A percentile compares a stretch with the other conserved stretches of the same genome.
Conservation (phyloP, 108 stramenopile genomes). For the Epipyxis sp. region DNA sequence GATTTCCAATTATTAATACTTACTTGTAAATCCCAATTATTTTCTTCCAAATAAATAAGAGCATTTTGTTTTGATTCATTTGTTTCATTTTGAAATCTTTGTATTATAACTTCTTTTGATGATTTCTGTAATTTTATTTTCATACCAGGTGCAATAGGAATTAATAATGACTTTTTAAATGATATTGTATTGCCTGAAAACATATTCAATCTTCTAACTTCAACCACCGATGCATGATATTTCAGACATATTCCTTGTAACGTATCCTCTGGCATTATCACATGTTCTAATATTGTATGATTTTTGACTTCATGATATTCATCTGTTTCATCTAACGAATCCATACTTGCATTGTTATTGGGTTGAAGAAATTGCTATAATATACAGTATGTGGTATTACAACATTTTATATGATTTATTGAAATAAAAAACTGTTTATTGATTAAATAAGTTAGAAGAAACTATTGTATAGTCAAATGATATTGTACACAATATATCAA, state of each 20-base stretch:
- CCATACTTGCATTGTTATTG: too few relatives aligned
- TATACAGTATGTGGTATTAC: too few relatives aligned
- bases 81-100: slow-evolving; percentile 22
- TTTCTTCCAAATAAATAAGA: not conserved
- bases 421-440: too few relatives aligned
- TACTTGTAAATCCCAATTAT: slow-evolving; percentile 11
- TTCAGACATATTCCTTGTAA: slow-evolving; percentile 19
- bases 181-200: slow-evolving; percentile 11
- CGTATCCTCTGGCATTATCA: slow-evolving; percentile 23
- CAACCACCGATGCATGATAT: slow-evolving; percentile 12
- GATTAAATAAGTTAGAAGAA: too few relatives aligned
- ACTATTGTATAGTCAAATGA: too few relatives aligned
- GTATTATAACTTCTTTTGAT: not conserved
- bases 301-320: not conserved
- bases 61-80: not conserved
- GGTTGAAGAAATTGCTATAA: too few relatives aligned
- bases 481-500: too few relatives aligned
- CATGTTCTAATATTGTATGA: slow-evolving; percentile 18
- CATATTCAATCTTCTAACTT: not conserved
- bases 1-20: slow-evolving; percentile 1
- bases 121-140: not conserved
- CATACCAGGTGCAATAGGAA: slow-evolving; percentile 8
- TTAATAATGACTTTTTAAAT: slow-evolving; percentile 12
- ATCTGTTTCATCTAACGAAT: not conserved
- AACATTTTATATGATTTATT: too few relatives aligned